phyloP scores from a whole-genome alignment of 208 protist species.

The Tritrichomonas musculus region DNA sequence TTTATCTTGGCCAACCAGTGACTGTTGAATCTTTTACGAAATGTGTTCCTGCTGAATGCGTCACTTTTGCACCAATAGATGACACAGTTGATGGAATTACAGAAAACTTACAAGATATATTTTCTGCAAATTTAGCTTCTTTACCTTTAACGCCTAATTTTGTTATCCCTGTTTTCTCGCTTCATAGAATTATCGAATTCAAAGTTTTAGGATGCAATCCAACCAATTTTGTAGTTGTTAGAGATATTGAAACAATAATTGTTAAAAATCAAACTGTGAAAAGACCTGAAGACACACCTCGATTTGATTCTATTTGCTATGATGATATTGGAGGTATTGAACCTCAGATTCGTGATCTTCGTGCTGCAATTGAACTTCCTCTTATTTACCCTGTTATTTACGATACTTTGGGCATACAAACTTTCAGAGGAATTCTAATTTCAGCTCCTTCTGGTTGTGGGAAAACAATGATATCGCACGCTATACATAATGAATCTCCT shows the following conservation, averaged over 20 bases:
- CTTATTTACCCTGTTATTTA: neutral
- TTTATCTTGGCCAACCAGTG: neutral
- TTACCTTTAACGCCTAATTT: neutral
- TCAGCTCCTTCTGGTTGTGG: slow-evolving; percentile 2
- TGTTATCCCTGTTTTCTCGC: neutral
- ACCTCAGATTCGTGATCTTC: neutral
- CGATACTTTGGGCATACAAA: neutral
- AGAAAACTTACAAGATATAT: neutral
- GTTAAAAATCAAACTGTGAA: neutral
- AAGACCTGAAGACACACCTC: neutral
- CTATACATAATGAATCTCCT: neutral
- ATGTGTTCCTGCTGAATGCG: neutral
- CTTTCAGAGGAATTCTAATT: neutral
- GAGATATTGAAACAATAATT: neutral
- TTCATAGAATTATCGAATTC: neutral
- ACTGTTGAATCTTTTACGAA: neutral
- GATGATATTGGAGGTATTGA: slow-evolving; percentile 24
- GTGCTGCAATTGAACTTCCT: neutral
- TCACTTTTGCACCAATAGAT: neutral
- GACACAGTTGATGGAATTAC: neutral
- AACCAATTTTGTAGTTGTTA: neutral
- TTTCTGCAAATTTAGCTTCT: neutral
- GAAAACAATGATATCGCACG: neutral
- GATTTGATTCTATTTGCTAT: neutral
- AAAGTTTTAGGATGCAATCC: neutral